Evolutionary conservation across 179 eudicot genomes (phyloP).

Genomic region (Silene noctiflora): DNA sequence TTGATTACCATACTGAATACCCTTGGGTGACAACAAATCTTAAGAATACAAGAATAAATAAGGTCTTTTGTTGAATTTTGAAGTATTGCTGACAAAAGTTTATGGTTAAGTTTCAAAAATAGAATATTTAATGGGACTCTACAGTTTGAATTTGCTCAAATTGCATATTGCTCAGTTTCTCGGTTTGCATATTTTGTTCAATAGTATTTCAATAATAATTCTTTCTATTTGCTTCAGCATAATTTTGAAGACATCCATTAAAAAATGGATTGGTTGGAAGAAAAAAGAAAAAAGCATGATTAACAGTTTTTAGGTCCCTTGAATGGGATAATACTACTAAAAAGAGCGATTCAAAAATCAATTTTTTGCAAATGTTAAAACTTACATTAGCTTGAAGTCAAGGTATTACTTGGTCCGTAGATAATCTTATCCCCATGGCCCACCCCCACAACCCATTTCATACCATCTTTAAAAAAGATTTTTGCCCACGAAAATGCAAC

Average conservation of each 20-base stretch:
- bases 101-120: background rate
- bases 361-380: background rate
- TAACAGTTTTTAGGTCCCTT: background rate
- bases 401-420: background rate
- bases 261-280: background rate
- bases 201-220: background rate
- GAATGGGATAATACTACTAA: background rate
- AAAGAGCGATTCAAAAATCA: background rate
- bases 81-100: background rate
- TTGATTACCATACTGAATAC: too few relatives aligned
- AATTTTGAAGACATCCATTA: background rate
- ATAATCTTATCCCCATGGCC: constrained; percentile 1
- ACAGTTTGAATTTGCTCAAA: background rate
- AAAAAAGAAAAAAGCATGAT: background rate
- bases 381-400: background rate
- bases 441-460: background rate
- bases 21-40: too few relatives aligned
- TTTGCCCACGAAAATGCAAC: background rate
- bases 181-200: background rate
- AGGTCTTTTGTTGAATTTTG: background rate
- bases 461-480: background rate
- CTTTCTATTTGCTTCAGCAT: background rate
- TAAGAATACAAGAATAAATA: too few relatives aligned
- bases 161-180: background rate
- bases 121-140: background rate